Evolutionary conservation across 1,284 basidiomycete species (phyloP).

Genomic region (Sanghuangporus weigelae): DNA sequence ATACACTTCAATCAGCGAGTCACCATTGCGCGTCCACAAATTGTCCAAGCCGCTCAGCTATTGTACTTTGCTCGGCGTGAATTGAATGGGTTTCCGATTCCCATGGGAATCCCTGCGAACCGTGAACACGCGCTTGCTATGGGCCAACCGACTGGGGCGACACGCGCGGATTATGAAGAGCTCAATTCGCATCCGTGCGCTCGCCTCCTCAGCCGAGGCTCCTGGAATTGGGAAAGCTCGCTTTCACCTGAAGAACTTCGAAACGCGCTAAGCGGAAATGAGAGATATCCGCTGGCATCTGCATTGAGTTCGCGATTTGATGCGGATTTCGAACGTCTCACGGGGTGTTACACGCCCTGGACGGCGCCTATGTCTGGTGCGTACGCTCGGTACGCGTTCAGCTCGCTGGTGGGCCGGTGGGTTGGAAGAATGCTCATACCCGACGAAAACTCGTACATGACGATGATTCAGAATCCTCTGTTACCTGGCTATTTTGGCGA

Average conservation of each 20-base stretch:
- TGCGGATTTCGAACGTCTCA: conserved; percentile 51
- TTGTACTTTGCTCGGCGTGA: conserved; percentile 59
- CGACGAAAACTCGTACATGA: conserved; percentile 26
- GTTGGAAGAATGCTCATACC: conserved; percentile 53
- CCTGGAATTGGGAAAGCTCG: conserved; percentile 38
- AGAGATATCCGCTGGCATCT: conserved; percentile 26
- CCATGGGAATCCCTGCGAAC: conserved; percentile 40
- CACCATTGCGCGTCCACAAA: conserved; percentile 41
- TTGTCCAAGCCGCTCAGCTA: conserved; percentile 53
- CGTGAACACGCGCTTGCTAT: conserved; percentile 36
- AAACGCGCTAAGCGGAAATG: conserved; percentile 20
- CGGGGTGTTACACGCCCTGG: conserved; percentile 43
- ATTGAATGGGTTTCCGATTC: conserved; percentile 38
- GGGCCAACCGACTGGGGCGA: conserved; percentile 34
- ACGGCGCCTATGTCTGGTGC: conserved; percentile 33
- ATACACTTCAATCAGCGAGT: conserved; percentile 39
- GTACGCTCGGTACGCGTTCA: conserved; percentile 40
- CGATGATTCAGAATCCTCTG: conserved; percentile 28
- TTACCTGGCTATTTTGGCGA: conserved; percentile 34
- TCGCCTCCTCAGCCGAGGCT: conserved; percentile 26
- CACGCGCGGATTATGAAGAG: conserved; percentile 55
- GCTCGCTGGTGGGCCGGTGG: conserved; percentile 51
- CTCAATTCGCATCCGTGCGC: conserved; percentile 42
- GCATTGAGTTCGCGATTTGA: conserved; percentile 40
- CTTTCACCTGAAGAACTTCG: conserved; percentile 24